phyloP scores from a whole-genome alignment of 2,329 filamentous ascomycete genomes.

The Hymenoscyphus salicellus region DNA sequence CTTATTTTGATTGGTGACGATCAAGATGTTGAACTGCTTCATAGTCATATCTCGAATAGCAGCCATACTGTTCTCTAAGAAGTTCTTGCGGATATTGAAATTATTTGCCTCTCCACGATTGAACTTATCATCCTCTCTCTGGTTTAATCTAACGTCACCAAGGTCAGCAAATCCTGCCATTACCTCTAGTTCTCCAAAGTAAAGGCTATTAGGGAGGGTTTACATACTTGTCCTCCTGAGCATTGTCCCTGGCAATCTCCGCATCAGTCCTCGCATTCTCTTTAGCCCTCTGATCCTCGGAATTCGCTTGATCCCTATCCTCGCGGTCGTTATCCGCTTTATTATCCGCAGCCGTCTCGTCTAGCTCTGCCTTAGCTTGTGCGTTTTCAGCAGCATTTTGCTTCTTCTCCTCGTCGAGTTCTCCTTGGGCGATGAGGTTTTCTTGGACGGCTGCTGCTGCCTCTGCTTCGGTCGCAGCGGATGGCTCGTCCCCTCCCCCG shows the following conservation, averaged over 20 bases:
- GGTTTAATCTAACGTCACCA: not conserved
- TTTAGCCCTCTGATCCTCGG: not conserved
- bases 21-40: constrained; percentile 2
- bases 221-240: constrained; percentile 1
- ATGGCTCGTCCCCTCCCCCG: not conserved
- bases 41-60: constrained; percentile 2
- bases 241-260: not conserved
- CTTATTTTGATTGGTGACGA: not conserved
- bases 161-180: not conserved
- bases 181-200: no score
- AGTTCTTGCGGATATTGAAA: constrained; percentile 2
- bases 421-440: not conserved
- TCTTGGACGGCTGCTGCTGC: not conserved
- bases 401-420: not conserved
- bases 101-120: not conserved
- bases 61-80: not conserved
- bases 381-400: not conserved
- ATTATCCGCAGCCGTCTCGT: not conserved
- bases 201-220: no score
- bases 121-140: not conserved
- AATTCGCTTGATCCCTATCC: constrained; percentile 2
- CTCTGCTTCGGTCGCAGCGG: not conserved
- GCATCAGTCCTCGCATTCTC: not conserved
- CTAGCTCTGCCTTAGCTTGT: not conserved
- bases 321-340: not conserved